Evolutionary conservation across 345 rosid species (phyloP).

Genomic region (Bruguiera sexangula): DNA sequence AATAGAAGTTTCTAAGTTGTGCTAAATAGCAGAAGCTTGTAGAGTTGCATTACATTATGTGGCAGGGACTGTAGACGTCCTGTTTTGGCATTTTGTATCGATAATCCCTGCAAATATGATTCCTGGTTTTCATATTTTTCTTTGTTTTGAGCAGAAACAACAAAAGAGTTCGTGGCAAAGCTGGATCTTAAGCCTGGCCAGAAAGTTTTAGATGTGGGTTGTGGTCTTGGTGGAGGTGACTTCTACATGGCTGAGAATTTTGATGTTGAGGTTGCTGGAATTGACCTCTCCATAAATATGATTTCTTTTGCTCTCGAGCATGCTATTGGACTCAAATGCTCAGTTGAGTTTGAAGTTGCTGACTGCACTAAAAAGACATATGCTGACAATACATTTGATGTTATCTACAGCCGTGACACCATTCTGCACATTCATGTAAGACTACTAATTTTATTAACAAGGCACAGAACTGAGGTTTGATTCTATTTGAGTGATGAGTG

Average conservation of each 20-base stretch:
- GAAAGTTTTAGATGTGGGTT: constrained; percentile 92
- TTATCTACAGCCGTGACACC: constrained; percentile 94
- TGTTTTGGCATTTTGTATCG: no score
- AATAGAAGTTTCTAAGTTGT: no score
- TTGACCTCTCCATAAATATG: constrained; percentile 90
- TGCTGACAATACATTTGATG: constrained; percentile 75
- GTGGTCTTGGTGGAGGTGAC: constrained; percentile 97
- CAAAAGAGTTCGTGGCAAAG: constrained; percentile 83
- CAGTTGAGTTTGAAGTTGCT: constrained; percentile 93
- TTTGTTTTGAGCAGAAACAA: constrained; percentile 61
- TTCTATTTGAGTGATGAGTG: neutral
- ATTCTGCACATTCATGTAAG: constrained; percentile 86
- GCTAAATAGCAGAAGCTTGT: no score
- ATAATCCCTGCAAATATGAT: no score
- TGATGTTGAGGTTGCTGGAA: constrained; percentile 82
- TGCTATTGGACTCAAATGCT: constrained; percentile 79
- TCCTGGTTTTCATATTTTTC: neutral
- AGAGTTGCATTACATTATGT: no score
- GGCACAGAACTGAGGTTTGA: neutral
- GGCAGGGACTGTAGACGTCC: no score
- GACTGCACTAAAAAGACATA: constrained; percentile 85
- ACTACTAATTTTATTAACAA: neutral
- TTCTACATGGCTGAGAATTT: constrained; percentile 93
- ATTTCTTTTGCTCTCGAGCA: constrained; percentile 87
- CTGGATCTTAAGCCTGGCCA: constrained; percentile 88